Percentiles rank a stretch among this genome's conserved stretches.
These are phyloP conservation scores for Coniochaeta prunicola DNA, from an alignment of 2,329 filamentous ascomycete species.

Conservation along the genomic window DNA sequence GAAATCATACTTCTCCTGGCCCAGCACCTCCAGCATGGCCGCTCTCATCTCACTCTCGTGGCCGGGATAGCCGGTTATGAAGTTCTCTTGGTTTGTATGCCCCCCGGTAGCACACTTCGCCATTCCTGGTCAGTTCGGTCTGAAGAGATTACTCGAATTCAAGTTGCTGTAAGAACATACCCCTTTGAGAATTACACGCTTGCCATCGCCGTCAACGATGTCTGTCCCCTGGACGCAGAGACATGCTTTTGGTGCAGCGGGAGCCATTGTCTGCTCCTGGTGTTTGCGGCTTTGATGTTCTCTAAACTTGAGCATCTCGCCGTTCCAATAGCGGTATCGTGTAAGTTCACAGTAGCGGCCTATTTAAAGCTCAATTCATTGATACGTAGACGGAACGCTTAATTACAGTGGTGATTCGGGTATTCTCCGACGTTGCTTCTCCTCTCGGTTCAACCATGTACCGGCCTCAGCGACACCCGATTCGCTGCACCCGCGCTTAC, in stretches of 20 bases:
- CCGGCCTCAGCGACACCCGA: background rate
- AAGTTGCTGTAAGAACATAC: constrained; percentile 20
- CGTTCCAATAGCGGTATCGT: background rate
- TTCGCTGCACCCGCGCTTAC: background rate
- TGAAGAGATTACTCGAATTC: too few species aligned
- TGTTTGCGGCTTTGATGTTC: background rate
- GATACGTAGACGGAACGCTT: too few species aligned
- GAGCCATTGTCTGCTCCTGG: constrained; percentile 5
- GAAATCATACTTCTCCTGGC: constrained; percentile 46
- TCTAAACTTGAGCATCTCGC: background rate
- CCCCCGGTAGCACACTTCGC: constrained; percentile 11
- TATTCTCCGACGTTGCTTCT: background rate
- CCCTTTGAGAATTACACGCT: constrained; percentile 23
- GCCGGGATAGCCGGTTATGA: constrained; percentile 51
- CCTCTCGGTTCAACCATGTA: background rate
- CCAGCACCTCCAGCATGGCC: constrained; percentile 42
- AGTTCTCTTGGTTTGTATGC: constrained; percentile 31
- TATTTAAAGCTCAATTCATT: background rate
- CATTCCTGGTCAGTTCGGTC: background rate
- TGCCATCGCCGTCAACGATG: constrained; percentile 12
- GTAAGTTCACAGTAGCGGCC: background rate
- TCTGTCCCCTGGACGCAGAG: constrained; percentile 11
- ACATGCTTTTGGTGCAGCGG: constrained; percentile 7
- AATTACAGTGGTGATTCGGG: background rate
- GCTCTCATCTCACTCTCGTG: constrained; percentile 45